These are phyloP conservation scores for Cercophora newfieldiana DNA, from an alignment of 495 filamentous ascomycete species.

Conservation along the genomic window DNA sequence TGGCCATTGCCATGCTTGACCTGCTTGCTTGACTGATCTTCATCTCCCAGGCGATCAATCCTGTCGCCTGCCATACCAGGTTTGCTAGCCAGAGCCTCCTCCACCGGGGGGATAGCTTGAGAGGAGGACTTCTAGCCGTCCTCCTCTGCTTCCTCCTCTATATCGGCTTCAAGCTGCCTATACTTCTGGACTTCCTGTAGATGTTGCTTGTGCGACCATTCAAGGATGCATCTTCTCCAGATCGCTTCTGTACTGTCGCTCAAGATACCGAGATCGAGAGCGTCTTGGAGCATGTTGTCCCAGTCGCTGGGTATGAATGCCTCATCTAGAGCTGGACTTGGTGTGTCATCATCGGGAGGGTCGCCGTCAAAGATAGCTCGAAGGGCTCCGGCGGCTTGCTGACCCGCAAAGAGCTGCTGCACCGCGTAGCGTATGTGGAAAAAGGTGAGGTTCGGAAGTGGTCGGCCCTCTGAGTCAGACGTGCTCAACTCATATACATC, in stretches of 20 bases:
- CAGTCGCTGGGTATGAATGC: slow-evolving; percentile 2
- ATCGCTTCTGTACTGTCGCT: not conserved
- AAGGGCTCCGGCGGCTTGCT: slow-evolving; percentile 14
- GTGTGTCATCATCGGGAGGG: not conserved
- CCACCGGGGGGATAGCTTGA: too few relatives aligned
- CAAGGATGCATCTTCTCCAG: slow-evolving; percentile 7
- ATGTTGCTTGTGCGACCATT: too few relatives aligned
- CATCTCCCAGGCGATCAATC: too few relatives aligned
- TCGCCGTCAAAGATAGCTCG: slow-evolving; percentile 10
- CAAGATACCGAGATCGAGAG: slow-evolving; percentile 5
- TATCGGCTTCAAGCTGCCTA: too few relatives aligned
- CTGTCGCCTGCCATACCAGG: too few relatives aligned
- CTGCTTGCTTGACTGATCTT: too few relatives aligned
- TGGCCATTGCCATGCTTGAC: too few relatives aligned
- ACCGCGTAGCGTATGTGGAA: not conserved
- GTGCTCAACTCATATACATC: slow-evolving; percentile 15
- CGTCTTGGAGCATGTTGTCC: slow-evolving; percentile 4
- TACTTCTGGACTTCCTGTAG: too few relatives aligned
- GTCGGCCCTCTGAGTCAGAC: not conserved
- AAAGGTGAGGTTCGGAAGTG: not conserved
- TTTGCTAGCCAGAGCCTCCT: too few relatives aligned
- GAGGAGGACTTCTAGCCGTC: too few relatives aligned
- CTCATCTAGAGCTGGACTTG: not conserved
- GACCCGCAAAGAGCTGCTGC: slow-evolving; percentile 4
- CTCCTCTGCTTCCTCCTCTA: too few relatives aligned